A percentile compares a stretch with the other conserved stretches of the same genome.
These are phyloP conservation scores for Beauveria caledonica DNA, from an alignment of 2,329 filamentous ascomycete genomes.

Conservation along the genomic window DNA sequence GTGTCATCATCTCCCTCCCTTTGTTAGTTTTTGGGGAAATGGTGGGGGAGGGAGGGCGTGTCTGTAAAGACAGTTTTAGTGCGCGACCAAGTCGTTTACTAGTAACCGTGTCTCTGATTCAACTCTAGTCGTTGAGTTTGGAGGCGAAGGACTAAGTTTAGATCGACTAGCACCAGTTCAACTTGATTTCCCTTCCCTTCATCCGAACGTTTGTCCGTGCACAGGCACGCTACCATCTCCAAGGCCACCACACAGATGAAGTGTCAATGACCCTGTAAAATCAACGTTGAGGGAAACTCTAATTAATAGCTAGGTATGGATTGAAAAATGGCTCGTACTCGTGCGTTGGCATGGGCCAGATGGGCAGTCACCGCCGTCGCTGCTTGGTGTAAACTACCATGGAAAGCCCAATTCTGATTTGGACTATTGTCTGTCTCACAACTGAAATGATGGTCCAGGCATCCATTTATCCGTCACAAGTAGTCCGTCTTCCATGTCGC, in stretches of 20 bases:
- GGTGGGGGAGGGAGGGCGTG: background rate
- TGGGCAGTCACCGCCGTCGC: background rate
- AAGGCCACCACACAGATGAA: background rate
- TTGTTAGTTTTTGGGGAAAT: background rate
- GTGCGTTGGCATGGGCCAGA: background rate
- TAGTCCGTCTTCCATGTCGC: background rate
- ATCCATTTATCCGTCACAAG: no score
- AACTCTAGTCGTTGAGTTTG: background rate
- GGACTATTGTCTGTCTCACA: background rate
- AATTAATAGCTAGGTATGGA: background rate
- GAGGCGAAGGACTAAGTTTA: no score
- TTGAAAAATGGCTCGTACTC: background rate
- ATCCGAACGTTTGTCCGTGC: slow-evolving; percentile 7
- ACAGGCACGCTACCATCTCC: background rate
- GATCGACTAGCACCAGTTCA: background rate
- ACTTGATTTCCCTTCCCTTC: background rate
- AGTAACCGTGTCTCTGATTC: background rate
- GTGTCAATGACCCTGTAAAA: background rate
- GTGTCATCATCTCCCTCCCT: background rate
- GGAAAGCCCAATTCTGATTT: no score
- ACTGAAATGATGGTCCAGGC: background rate
- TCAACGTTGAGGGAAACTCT: background rate
- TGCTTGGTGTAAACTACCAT: no score
- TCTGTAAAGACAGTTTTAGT: background rate
- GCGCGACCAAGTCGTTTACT: background rate